A percentile compares a stretch with the other conserved stretches of the same genome.
Evolutionary conservation across 1,284 basidiomycete genomes (phyloP).

Genomic region (Acaromyces ingoldii): DNA sequence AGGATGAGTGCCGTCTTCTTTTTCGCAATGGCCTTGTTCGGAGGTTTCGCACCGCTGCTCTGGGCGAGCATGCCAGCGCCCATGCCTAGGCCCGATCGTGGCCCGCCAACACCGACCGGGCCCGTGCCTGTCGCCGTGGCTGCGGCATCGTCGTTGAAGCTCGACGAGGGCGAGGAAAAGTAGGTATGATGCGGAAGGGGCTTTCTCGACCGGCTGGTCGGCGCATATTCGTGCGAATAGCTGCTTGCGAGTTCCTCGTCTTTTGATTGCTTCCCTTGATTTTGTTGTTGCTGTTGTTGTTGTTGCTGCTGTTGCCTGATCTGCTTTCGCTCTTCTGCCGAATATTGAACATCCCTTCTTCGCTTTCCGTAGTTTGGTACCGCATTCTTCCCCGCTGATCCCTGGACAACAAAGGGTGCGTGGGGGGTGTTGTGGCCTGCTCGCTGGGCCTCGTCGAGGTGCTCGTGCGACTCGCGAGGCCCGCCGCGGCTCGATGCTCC

Average conservation of each 20-base stretch:
- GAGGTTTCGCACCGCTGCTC: background rate
- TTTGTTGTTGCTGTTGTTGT: background rate
- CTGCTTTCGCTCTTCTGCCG: background rate
- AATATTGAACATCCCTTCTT: slow-evolving; percentile 1
- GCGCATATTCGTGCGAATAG: slow-evolving; percentile 13
- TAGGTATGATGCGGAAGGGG: slow-evolving; percentile 43
- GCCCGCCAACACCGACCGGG: slow-evolving; percentile 16
- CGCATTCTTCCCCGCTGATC: slow-evolving; percentile 41
- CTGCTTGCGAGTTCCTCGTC: slow-evolving; percentile 10
- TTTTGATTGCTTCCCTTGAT: slow-evolving; percentile 15
- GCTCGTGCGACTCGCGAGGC: background rate
- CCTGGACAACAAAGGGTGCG: slow-evolving; percentile 22
- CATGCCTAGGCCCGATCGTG: slow-evolving; percentile 20
- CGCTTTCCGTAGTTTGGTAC: slow-evolving; percentile 39
- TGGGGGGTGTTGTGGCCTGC: background rate
- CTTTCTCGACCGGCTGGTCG: slow-evolving; percentile 7
- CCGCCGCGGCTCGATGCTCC: background rate
- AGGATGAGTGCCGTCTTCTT: slow-evolving; percentile 46
- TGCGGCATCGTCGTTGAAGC: slow-evolving; percentile 43
- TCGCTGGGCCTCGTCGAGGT: background rate
- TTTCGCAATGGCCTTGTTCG: slow-evolving; percentile 1
- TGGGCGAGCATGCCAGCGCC: slow-evolving; percentile 22
- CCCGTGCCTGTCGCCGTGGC: slow-evolving; percentile 17
- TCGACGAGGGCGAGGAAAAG: slow-evolving; percentile 44
- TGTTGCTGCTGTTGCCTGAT: slow-evolving; percentile 6